phyloP scores from a whole-genome alignment of 129 eudicot species.

The Flaveria sonorensis region DNA sequence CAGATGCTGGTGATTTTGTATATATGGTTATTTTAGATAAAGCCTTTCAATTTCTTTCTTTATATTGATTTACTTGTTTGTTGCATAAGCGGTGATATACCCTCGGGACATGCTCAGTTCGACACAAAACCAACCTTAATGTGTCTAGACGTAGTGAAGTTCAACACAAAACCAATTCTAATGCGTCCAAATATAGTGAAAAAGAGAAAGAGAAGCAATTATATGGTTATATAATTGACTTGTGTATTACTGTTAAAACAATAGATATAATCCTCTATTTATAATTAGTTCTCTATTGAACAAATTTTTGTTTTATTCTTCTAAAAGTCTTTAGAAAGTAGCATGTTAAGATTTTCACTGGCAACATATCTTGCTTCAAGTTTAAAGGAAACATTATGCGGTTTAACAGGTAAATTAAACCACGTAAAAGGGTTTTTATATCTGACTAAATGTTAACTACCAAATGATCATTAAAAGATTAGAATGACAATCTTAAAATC shows the following conservation, averaged over 20 bases:
- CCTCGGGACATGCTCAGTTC: not conserved
- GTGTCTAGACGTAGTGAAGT: not conserved
- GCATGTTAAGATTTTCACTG: too few species aligned
- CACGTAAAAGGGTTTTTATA: not conserved
- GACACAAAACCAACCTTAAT: too few species aligned
- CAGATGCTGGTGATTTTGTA: slow-evolving; percentile 38
- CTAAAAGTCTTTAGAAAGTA: too few species aligned
- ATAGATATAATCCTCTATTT: not conserved
- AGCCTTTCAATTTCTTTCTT: slow-evolving; percentile 11
- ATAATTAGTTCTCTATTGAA: not conserved
- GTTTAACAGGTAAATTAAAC: not conserved
- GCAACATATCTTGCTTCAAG: not conserved
- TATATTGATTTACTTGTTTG: slow-evolving; percentile 7
- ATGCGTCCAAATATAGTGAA: not conserved
- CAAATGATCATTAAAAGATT: not conserved
- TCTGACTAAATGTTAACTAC: not conserved
- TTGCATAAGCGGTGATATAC: not conserved
- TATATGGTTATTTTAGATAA: slow-evolving; percentile 28
- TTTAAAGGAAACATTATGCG: not conserved
- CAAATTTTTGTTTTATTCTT: too few species aligned
- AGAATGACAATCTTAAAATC: not conserved
- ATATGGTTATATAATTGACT: too few species aligned
- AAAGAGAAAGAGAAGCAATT: not conserved
- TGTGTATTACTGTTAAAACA: not conserved
- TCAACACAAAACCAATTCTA: not conserved